These are phyloP conservation scores for Dipteronia sinensis DNA, from an alignment of 345 rosid species.

Conservation along the genomic window DNA sequence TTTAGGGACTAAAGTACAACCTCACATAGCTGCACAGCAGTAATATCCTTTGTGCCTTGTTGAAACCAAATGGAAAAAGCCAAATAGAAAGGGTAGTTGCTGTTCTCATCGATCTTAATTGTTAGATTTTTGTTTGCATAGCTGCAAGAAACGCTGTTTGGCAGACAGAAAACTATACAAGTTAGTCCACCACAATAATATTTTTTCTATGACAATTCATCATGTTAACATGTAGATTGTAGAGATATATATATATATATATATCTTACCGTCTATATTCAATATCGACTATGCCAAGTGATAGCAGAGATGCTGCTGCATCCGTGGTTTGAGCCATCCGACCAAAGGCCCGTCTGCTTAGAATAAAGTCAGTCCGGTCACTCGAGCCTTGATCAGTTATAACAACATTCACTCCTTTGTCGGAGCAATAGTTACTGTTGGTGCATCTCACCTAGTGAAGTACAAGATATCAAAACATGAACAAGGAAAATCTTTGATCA, in stretches of 20 bases:
- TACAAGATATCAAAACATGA: not conserved
- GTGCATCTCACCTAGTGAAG: slow-evolving; percentile 60
- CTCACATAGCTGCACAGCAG: slow-evolving; percentile 77
- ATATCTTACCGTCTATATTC: slow-evolving; percentile 62
- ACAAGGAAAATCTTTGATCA: not conserved
- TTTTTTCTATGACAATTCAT: not conserved
- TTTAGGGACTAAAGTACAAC: slow-evolving; percentile 25
- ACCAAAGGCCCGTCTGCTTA: slow-evolving; percentile 54
- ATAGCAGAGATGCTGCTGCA: slow-evolving; percentile 45
- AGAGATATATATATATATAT: no score
- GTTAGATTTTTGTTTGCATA: slow-evolving; percentile 61
- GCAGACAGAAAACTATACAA: slow-evolving; percentile 11
- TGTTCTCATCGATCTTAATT: slow-evolving; percentile 67
- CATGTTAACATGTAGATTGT: not conserved
- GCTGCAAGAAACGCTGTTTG: slow-evolving; percentile 61
- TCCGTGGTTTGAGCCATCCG: slow-evolving; percentile 59
- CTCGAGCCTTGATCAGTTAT: slow-evolving; percentile 66
- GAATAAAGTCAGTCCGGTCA: slow-evolving; percentile 55
- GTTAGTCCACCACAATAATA: not conserved
- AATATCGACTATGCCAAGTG: slow-evolving; percentile 54
- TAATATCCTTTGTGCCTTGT: slow-evolving; percentile 67
- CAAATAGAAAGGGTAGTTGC: slow-evolving; percentile 63
- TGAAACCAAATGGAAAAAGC: slow-evolving; percentile 65
- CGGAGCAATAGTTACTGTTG: slow-evolving; percentile 51
- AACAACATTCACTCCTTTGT: slow-evolving; percentile 54